Evolutionary conservation across 768 basidiomycete genomes (phyloP).

Genomic region (Collybia nuda): DNA sequence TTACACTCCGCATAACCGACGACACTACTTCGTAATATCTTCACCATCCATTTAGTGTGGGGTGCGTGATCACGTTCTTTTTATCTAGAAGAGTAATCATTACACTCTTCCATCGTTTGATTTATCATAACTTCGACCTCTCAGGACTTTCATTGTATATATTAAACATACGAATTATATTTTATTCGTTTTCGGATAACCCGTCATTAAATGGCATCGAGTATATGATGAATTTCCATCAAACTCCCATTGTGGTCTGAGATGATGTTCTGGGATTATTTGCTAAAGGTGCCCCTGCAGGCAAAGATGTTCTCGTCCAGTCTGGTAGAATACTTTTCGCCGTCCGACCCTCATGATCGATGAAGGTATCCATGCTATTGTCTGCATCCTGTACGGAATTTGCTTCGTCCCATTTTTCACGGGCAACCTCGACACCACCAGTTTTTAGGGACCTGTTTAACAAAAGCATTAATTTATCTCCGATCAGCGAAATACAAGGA

Average conservation of each 20-base stretch:
- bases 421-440: slow-evolving; percentile 75
- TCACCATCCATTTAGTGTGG: background rate
- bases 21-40: slow-evolving; percentile 11
- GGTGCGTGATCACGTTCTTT: background rate
- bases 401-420: slow-evolving; percentile 87
- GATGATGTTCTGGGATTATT: slow-evolving; percentile 12
- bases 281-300: slow-evolving; percentile 64
- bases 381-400: slow-evolving; percentile 45
- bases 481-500: slow-evolving; percentile 11
- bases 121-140: background rate
- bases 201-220: slow-evolving; percentile 5
- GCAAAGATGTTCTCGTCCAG: slow-evolving; percentile 72
- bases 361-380: slow-evolving; percentile 34
- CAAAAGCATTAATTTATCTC: slow-evolving; percentile 4
- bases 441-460: slow-evolving; percentile 74
- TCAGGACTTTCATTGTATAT: slow-evolving; percentile 1
- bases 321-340: slow-evolving; percentile 64
- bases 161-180: background rate
- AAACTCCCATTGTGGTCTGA: slow-evolving; percentile 19
- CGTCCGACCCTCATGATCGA: slow-evolving; percentile 30
- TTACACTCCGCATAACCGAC: slow-evolving; percentile 58
- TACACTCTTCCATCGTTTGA: background rate
- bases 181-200: background rate
- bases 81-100: background rate
- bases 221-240: slow-evolving; percentile 4